phyloP scores from a whole-genome alignment of 2,329 filamentous ascomycete genomes.

The Microdochium trichocladiopsis region DNA sequence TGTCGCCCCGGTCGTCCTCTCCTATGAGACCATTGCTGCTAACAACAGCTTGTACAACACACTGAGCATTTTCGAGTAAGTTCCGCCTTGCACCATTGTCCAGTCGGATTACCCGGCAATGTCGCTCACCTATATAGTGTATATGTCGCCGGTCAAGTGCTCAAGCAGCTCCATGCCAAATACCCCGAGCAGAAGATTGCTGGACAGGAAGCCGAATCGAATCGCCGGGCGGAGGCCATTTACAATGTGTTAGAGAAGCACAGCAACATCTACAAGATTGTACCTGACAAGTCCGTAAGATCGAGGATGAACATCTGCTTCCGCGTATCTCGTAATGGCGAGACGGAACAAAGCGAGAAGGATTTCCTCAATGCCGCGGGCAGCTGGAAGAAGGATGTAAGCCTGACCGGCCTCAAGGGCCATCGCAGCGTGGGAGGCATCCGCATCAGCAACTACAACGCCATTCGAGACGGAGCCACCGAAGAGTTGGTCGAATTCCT shows the following conservation, averaged over 20 bases:
- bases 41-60: constrained; percentile 97
- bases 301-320: constrained; percentile 97
- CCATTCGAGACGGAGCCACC: constrained; percentile 60
- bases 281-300: constrained; percentile 67
- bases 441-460: constrained; percentile 84
- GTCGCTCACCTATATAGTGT: constrained; percentile 44
- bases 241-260: constrained; percentile 72
- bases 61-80: constrained; percentile 79
- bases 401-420: constrained; percentile 77
- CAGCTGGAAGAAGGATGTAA: constrained; percentile 30
- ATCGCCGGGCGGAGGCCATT: constrained; percentile 68
- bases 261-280: constrained; percentile 65
- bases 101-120: not conserved
- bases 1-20: constrained; percentile 70
- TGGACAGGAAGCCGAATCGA: constrained; percentile 67
- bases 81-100: constrained; percentile 3
- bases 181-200: constrained; percentile 59
- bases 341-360: constrained; percentile 66
- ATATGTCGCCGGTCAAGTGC: constrained; percentile 83
- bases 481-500: constrained; percentile 63
- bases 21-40: constrained; percentile 80
- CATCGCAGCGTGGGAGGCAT: constrained; percentile 85
- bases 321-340: constrained; percentile 54
- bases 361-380: constrained; percentile 70
- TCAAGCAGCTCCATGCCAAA: constrained; percentile 62